Conservation (phyloP, 176 grass and related monocot genomes). For the Miscanthus lutarioriparius region DNA sequence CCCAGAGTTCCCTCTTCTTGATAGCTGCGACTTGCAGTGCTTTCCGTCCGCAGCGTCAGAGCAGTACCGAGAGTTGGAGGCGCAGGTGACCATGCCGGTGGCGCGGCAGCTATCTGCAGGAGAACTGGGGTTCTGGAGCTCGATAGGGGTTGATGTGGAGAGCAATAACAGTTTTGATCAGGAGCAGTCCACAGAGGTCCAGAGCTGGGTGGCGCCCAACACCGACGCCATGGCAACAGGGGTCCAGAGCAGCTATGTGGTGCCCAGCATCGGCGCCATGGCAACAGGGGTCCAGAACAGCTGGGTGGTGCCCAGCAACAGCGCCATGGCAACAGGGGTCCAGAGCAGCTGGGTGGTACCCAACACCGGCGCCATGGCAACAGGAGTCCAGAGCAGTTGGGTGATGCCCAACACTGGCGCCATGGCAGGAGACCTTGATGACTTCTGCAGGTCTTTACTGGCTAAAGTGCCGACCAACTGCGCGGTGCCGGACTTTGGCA, state of each 20-base stretch:
- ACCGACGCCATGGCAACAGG: not conserved
- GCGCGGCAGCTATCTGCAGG: not conserved
- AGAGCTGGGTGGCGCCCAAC: not conserved
- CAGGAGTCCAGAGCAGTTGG: no score
- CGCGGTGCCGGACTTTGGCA: not conserved
- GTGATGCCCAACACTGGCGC: no score
- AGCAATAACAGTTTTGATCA: not conserved
- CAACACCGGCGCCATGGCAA: not conserved
- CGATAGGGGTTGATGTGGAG: not conserved
- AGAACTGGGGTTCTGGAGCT: not conserved
- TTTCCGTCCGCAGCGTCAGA: not conserved
- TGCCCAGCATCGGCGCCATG: not conserved
- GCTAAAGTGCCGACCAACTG: not conserved
- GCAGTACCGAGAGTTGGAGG: not conserved
- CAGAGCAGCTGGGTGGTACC: not conserved
- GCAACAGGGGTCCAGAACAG: not conserved
- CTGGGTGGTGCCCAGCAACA: not conserved
- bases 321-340: not conserved
- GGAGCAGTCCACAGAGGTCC: not conserved
- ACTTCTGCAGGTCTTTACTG: not conserved
- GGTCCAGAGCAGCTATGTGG: not conserved
- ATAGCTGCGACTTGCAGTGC: not conserved
- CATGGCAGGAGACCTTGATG: not conserved
- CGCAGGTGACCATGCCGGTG: not conserved
- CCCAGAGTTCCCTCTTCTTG: not conserved